Conservation (phyloP, 768 basidiomycete species). For the Tricholoma terreum region DNA sequence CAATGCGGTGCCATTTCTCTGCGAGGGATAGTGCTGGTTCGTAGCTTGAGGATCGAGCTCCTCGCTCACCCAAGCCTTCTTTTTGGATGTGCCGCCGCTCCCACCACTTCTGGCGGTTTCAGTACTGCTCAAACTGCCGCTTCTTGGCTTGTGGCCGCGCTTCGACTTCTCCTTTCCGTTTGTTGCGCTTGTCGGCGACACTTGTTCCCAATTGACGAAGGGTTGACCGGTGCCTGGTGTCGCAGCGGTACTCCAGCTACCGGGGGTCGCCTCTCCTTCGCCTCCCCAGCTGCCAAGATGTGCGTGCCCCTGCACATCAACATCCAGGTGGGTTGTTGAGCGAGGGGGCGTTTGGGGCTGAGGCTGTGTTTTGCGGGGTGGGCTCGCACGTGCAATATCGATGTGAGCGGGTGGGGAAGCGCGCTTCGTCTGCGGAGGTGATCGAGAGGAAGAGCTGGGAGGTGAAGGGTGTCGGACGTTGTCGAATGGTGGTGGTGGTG, state of each 20-base stretch:
- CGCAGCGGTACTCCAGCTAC: slow-evolving; percentile 72
- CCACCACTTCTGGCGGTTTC: slow-evolving; percentile 14
- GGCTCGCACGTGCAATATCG: slow-evolving; percentile 2
- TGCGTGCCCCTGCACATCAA: slow-evolving; percentile 16
- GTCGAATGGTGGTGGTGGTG: neutral
- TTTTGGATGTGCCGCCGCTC: slow-evolving; percentile 13
- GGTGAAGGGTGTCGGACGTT: slow-evolving; percentile 20
- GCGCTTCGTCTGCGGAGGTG: slow-evolving; percentile 24
- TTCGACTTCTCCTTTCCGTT: slow-evolving; percentile 12
- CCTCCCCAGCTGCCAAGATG: slow-evolving; percentile 16
- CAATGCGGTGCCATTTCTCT: neutral
- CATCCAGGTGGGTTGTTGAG: slow-evolving; percentile 2
- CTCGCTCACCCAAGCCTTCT: slow-evolving; percentile 38
- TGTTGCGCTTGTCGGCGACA: slow-evolving; percentile 12
- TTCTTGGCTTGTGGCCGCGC: slow-evolving; percentile 22
- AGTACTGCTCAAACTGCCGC: slow-evolving; percentile 28
- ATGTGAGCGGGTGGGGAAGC: slow-evolving; percentile 25
- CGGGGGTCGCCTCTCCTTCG: slow-evolving; percentile 42
- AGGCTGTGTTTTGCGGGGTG: neutral
- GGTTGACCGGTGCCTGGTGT: slow-evolving; percentile 56
- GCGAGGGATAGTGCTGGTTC: slow-evolving; percentile 5
- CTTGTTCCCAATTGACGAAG: slow-evolving; percentile 12
- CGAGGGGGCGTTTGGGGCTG: slow-evolving; percentile 14
- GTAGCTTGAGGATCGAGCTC: slow-evolving; percentile 35
- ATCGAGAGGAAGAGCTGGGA: slow-evolving; percentile 20